phyloP scores from a whole-genome alignment of 139 green algal genomes.

The Chlamydomonas sp. region DNA sequence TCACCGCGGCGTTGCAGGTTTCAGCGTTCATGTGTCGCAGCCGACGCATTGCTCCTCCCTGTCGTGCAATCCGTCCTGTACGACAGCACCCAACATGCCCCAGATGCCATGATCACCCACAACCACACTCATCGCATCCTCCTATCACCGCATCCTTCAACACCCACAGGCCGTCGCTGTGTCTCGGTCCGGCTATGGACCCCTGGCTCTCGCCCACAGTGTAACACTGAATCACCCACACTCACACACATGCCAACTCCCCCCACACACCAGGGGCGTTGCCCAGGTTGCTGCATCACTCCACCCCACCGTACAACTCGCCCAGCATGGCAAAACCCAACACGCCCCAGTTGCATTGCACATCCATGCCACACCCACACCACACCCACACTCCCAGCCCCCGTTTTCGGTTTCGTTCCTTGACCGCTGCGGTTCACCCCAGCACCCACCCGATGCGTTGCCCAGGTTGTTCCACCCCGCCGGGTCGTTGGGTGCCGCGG shows the following conservation, averaged over 20 bases:
- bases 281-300: slow-evolving; percentile 90
- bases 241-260: background rate
- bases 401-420: no score
- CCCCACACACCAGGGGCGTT: slow-evolving; percentile 61
- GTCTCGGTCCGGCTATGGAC: no score
- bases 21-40: no score
- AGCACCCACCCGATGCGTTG: slow-evolving; percentile 65
- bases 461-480: slow-evolving; percentile 92
- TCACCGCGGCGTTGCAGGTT: no score
- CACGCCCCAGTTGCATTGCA: background rate
- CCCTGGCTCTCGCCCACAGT: no score
- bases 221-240: no score
- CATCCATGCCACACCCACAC: background rate
- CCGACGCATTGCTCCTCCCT: slow-evolving; percentile 75
- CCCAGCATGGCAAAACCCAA: background rate
- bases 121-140: no score
- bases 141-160: no score
- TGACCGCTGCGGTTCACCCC: background rate
- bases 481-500: slow-evolving; percentile 73
- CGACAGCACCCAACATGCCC: background rate
- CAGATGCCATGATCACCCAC: background rate
- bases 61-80: background rate
- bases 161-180: no score
- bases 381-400: no score
- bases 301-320: background rate